phyloP scores from a whole-genome alignment of 352 stramenopile genomes.

The Globisporangium cystogenes region DNA sequence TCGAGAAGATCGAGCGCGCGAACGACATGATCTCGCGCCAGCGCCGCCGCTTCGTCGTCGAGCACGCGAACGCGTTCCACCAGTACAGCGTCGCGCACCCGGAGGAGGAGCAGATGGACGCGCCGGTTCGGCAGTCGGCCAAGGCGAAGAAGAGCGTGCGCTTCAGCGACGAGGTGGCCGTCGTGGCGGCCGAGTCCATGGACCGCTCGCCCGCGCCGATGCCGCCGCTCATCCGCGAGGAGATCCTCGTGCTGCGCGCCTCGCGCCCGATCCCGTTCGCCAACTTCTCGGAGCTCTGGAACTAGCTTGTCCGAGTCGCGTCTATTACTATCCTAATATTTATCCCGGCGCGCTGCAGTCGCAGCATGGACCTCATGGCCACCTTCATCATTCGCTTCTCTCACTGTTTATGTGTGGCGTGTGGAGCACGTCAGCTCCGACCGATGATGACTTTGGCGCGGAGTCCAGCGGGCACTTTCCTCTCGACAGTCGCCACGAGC shows the following conservation, averaged over 20 bases:
- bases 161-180: slow-evolving; percentile 55
- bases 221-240: slow-evolving; percentile 62
- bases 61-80: slow-evolving; percentile 46
- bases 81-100: slow-evolving; percentile 17
- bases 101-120: slow-evolving; percentile 4
- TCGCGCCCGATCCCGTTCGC: slow-evolving; percentile 61
- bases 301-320: slow-evolving; percentile 14
- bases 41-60: slow-evolving; percentile 50
- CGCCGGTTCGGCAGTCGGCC: neutral
- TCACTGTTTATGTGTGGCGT: neutral
- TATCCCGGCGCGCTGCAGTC: slow-evolving; percentile 10
- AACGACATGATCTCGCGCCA: slow-evolving; percentile 75
- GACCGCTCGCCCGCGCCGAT: slow-evolving; percentile 58
- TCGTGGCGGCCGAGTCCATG: slow-evolving; percentile 31
- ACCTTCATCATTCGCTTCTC: too few species aligned
- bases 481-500: slow-evolving; percentile 24
- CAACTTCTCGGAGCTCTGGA: slow-evolving; percentile 84
- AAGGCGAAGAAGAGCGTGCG: slow-evolving; percentile 30
- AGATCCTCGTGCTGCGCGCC: slow-evolving; percentile 72
- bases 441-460: slow-evolving; percentile 29
- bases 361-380: too few species aligned
- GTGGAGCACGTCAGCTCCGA: neutral
- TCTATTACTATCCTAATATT: slow-evolving; percentile 20
- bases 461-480: slow-evolving; percentile 27
- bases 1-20: slow-evolving; percentile 79